phyloP scores from a whole-genome alignment of 2,329 filamentous ascomycete genomes.

The Ophiostoma sp. region DNA sequence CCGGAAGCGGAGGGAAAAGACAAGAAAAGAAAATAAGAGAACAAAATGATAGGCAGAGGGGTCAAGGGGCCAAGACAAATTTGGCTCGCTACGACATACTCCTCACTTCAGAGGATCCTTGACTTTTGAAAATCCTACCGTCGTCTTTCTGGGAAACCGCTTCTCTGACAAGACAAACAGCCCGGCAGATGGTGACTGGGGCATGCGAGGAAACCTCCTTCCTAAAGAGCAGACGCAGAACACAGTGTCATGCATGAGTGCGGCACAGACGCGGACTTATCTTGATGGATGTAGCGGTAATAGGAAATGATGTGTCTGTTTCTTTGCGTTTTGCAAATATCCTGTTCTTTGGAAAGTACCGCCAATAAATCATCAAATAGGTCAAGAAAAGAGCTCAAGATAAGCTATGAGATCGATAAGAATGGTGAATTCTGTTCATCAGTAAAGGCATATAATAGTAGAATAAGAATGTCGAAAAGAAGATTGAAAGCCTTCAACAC shows the following conservation, averaged over 20 bases:
- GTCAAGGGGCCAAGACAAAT: background rate
- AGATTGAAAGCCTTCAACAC: no score
- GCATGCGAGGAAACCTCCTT: background rate
- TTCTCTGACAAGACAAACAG: background rate
- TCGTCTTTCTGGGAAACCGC: background rate
- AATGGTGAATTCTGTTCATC: no score
- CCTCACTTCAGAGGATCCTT: conserved; percentile 1
- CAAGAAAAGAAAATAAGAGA: background rate
- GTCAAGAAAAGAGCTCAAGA: no score
- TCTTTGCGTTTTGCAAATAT: no score
- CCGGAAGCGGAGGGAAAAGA: background rate
- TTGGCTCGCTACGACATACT: conserved; percentile 16
- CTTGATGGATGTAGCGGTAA: background rate
- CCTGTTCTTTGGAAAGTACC: no score
- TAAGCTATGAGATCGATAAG: no score
- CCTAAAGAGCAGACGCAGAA: background rate
- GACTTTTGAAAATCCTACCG: background rate
- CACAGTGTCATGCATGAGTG: background rate
- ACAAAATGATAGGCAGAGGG: background rate
- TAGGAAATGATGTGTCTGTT: no score
- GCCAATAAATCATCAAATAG: no score
- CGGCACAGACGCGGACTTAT: conserved; percentile 6
- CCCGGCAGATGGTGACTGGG: conserved; percentile 11
- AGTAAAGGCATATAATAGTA: no score
- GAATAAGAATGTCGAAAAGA: no score